Evolutionary conservation across 768 basidiomycete species (phyloP).

Genomic region (Panaeolus papilionaceus): DNA sequence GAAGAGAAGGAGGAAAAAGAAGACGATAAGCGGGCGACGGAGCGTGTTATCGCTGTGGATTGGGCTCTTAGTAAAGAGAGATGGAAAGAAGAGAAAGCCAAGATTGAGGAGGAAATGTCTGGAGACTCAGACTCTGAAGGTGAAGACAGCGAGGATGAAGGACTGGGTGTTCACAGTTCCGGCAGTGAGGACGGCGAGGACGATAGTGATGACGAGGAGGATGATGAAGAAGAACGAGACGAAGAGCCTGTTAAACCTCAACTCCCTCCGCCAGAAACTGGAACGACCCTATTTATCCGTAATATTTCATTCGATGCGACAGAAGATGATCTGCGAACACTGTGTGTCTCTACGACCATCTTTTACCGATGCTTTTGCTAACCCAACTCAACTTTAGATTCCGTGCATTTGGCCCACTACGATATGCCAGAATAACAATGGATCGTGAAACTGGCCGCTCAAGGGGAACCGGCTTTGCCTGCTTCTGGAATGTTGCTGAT

Average conservation of each 20-base stretch:
- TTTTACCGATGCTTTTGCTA: neutral
- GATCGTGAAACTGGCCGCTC: constrained; percentile 86
- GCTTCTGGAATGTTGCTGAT: constrained; percentile 94
- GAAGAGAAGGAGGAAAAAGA: constrained; percentile 43
- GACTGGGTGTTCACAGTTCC: constrained; percentile 47
- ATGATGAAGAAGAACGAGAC: constrained; percentile 38
- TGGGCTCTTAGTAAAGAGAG: constrained; percentile 96
- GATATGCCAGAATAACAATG: constrained; percentile 91
- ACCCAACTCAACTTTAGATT: constrained; percentile 58
- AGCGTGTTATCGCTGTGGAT: constrained; percentile 88
- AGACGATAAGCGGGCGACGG: constrained; percentile 43
- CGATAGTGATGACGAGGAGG: constrained; percentile 47
- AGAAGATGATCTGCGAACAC: constrained; percentile 86
- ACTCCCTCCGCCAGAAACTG: constrained; percentile 84
- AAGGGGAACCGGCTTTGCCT: constrained; percentile 94
- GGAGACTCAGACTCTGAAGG: constrained; percentile 29
- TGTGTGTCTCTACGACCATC: constrained; percentile 55
- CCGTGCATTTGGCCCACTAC: constrained; percentile 88
- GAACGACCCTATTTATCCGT: constrained; percentile 92
- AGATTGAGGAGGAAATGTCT: constrained; percentile 46
- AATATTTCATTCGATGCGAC: constrained; percentile 93
- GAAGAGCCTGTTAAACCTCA: constrained; percentile 64
- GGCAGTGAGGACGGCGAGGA: constrained; percentile 39
- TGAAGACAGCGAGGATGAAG: constrained; percentile 36
- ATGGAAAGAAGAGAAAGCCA: constrained; percentile 83